A percentile compares a stretch with the other conserved stretches of the same genome.
Evolutionary conservation across 495 filamentous ascomycete genomes (phyloP).

Genomic region (Recurvomyces mirabilis): DNA sequence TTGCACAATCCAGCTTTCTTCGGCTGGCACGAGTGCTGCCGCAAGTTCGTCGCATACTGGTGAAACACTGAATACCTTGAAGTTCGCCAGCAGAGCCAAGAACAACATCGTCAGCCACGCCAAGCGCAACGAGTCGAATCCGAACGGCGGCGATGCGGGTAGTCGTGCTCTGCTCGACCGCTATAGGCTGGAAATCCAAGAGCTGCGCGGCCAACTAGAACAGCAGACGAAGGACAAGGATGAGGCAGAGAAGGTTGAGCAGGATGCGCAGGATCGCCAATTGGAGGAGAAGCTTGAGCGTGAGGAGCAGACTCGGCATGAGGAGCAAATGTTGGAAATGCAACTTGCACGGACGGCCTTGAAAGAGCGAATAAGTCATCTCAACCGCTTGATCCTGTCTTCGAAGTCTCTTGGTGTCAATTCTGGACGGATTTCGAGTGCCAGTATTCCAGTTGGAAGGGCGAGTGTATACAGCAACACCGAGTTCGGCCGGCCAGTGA

Average conservation of each 20-base stretch:
- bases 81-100: conserved; percentile 91
- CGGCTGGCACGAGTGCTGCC: conserved; percentile 40
- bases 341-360: conserved; percentile 89
- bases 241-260: conserved; percentile 53
- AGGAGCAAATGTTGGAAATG: conserved; percentile 97
- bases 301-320: conserved; percentile 73
- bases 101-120: conserved; percentile 97
- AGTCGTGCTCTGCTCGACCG: conserved; percentile 81
- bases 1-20: conserved; percentile 79
- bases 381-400: conserved; percentile 87
- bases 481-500: conserved; percentile 39
- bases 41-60: conserved; percentile 56
- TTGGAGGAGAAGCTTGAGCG: conserved; percentile 60
- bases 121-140: conserved; percentile 80
- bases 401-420: conserved; percentile 96
- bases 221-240: conserved; percentile 56
- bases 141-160: conserved; percentile 54
- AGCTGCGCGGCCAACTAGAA: conserved; percentile 72
- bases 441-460: conserved; percentile 45
- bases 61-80: conserved; percentile 90
- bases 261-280: conserved; percentile 45
- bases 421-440: conserved; percentile 44
- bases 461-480: conserved; percentile 45
- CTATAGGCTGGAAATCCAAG: conserved; percentile 86
- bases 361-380: conserved; percentile 94